phyloP scores from a whole-genome alignment of 140 eudicot species.

The Bidens hawaiensis region DNA sequence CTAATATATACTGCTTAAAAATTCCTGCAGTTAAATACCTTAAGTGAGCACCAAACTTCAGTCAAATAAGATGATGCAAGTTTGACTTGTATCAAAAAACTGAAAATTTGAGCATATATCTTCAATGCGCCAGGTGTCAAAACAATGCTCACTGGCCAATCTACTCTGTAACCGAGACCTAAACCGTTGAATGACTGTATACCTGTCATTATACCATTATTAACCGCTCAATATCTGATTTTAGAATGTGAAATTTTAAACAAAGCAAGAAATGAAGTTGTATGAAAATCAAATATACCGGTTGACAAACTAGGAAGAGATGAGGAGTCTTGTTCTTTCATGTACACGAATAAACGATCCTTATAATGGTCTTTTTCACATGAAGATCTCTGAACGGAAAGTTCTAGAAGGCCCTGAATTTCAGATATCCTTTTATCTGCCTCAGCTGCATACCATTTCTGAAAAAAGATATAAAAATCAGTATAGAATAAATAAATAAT shows the following conservation, averaged over 20 bases:
- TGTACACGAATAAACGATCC: slow-evolving; percentile 67
- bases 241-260: not conserved
- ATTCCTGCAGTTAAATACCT: slow-evolving; percentile 45
- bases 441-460: slow-evolving; percentile 73
- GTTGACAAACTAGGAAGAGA: slow-evolving; percentile 45
- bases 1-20: not conserved
- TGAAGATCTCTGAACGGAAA: slow-evolving; percentile 85
- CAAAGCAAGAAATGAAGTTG: slow-evolving; percentile 1
- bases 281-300: slow-evolving; percentile 44
- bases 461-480: not conserved
- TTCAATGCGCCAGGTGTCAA: slow-evolving; percentile 70
- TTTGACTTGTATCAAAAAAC: slow-evolving; percentile 76
- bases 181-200: slow-evolving; percentile 65
- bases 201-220: slow-evolving; percentile 45
- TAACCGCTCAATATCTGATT: slow-evolving; percentile 9
- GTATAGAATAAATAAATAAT: not conserved
- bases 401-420: slow-evolving; percentile 79
- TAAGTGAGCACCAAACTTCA: slow-evolving; percentile 76
- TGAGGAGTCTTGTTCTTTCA: slow-evolving; percentile 38
- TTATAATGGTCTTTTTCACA: slow-evolving; percentile 75
- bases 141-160: slow-evolving; percentile 90
- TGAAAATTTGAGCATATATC: slow-evolving; percentile 83
- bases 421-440: slow-evolving; percentile 69
- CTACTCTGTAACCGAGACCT: slow-evolving; percentile 89
- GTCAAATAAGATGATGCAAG: slow-evolving; percentile 87